Percentiles rank a stretch among this genome's conserved stretches.
These are phyloP conservation scores for Tricholoma furcatifolium DNA, from an alignment of 768 basidiomycete species.

Conservation along the genomic window DNA sequence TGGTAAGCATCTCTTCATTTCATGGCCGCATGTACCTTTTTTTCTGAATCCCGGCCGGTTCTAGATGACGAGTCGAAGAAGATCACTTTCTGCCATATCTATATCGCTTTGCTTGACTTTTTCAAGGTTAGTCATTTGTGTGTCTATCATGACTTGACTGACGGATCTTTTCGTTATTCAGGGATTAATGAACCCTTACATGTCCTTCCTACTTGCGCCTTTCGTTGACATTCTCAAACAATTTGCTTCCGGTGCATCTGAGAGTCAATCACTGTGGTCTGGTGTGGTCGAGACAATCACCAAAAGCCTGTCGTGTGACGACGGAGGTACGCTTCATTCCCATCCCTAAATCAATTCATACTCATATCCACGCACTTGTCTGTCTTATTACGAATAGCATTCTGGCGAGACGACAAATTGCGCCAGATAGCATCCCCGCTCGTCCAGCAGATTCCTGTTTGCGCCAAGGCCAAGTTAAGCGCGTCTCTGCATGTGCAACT, in stretches of 20 bases:
- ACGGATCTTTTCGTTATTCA: slow-evolving; percentile 22
- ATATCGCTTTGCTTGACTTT: slow-evolving; percentile 73
- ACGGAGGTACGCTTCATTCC: slow-evolving; percentile 69
- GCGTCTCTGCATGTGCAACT: too few species aligned
- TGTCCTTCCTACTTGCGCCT: slow-evolving; percentile 70
- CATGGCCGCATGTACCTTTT: neutral
- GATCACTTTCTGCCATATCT: slow-evolving; percentile 73
- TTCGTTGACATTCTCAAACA: slow-evolving; percentile 60
- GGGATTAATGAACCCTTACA: slow-evolving; percentile 91
- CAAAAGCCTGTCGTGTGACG: slow-evolving; percentile 74
- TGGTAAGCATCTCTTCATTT: slow-evolving; percentile 37
- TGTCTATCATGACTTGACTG: neutral
- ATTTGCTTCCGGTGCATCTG: slow-evolving; percentile 34
- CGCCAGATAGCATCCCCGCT: slow-evolving; percentile 58
- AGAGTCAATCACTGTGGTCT: slow-evolving; percentile 57
- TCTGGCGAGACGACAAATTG: slow-evolving; percentile 87
- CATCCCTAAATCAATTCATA: neutral
- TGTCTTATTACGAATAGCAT: slow-evolving; percentile 45
- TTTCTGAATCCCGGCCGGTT: slow-evolving; percentile 6
- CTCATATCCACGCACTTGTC: neutral
- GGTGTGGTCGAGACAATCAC: slow-evolving; percentile 59
- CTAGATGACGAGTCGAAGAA: slow-evolving; percentile 45
- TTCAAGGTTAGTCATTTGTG: slow-evolving; percentile 67
- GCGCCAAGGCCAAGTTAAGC: slow-evolving; percentile 27
- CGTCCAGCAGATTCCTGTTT: slow-evolving; percentile 63